A percentile compares a stretch with the other conserved stretches of the same genome.
Conservation (phyloP, 805 yeast species). For the Cyberlindnera saturnus region DNA sequence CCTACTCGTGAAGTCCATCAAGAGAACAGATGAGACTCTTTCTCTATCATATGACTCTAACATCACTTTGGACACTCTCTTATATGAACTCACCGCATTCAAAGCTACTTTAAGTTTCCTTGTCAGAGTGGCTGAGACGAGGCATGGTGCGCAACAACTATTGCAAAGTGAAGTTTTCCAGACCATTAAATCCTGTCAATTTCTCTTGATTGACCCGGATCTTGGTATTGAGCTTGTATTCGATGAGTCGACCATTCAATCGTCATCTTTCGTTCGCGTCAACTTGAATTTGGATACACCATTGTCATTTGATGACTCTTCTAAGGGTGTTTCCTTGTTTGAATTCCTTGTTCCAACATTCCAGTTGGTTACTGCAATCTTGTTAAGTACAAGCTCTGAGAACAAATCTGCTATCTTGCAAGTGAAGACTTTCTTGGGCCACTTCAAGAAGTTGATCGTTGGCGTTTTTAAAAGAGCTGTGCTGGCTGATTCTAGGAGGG, state of each 20-base stretch:
- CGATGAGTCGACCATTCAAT: slow-evolving; percentile 28
- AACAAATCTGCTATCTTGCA: slow-evolving; percentile 53
- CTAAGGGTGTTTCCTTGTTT: slow-evolving; percentile 43
- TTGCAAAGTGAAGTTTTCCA: slow-evolving; percentile 70
- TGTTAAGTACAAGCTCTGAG: slow-evolving; percentile 73
- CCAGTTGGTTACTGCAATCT: slow-evolving; percentile 60
- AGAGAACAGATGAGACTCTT: slow-evolving; percentile 62
- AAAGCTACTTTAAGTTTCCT: slow-evolving; percentile 66
- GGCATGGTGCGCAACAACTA: slow-evolving; percentile 70
- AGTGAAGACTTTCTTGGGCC: slow-evolving; percentile 44
- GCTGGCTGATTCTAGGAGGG: slow-evolving; percentile 25
- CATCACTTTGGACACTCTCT: slow-evolving; percentile 44
- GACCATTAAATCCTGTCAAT: slow-evolving; percentile 46
- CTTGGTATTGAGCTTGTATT: slow-evolving; percentile 56
- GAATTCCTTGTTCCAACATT: slow-evolving; percentile 70
- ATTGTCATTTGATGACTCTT: slow-evolving; percentile 27
- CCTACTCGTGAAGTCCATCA: slow-evolving; percentile 59
- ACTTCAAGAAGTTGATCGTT: slow-evolving; percentile 48
- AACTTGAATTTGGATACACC: slow-evolving; percentile 51
- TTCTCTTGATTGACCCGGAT: slow-evolving; percentile 71
- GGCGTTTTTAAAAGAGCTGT: slow-evolving; percentile 60
- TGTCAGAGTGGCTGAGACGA: slow-evolving; percentile 68
- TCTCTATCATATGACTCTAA: slow-evolving; percentile 28
- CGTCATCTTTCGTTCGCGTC: slow-evolving; percentile 32
- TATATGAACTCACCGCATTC: slow-evolving; percentile 74